phyloP scores from a whole-genome alignment of 164 flowering plant species.

The Macadamia integrifolia region DNA sequence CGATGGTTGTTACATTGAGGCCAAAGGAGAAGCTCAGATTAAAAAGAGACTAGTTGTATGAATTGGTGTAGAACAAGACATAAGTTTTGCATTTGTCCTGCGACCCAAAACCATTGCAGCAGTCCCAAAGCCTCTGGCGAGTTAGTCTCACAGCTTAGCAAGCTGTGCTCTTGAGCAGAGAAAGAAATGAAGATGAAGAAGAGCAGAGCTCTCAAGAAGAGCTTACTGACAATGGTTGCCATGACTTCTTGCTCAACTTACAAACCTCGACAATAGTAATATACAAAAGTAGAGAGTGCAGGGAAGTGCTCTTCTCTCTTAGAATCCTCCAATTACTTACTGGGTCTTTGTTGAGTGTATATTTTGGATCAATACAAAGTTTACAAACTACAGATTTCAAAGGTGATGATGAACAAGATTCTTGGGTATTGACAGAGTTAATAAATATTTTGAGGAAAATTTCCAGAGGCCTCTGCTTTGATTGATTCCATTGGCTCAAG shows the following conservation, averaged over 20 bases:
- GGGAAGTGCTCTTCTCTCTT: no score
- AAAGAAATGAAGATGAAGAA: slow-evolving; percentile 20
- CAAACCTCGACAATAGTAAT: background rate
- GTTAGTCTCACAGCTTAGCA: slow-evolving; percentile 34
- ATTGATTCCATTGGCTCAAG: slow-evolving; percentile 19
- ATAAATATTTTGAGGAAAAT: slow-evolving; percentile 18
- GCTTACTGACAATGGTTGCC: slow-evolving; percentile 27
- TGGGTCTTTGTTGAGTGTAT: slow-evolving; percentile 21
- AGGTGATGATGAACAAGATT: slow-evolving; percentile 22
- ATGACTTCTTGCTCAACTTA: slow-evolving; percentile 20
- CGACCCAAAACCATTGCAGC: slow-evolving; percentile 20
- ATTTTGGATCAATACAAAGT: slow-evolving; percentile 34
- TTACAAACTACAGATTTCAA: no score
- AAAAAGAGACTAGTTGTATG: slow-evolving; percentile 47
- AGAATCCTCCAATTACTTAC: no score
- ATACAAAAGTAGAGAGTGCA: no score
- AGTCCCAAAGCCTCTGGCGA: slow-evolving; percentile 37
- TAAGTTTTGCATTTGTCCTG: slow-evolving; percentile 45
- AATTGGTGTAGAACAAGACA: slow-evolving; percentile 44
- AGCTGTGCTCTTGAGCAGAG: slow-evolving; percentile 27
- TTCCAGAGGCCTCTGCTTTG: slow-evolving; percentile 20
- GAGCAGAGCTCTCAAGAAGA: slow-evolving; percentile 24
- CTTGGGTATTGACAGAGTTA: slow-evolving; percentile 33
- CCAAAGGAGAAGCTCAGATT: slow-evolving; percentile 60
- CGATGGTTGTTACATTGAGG: slow-evolving; percentile 29